These are phyloP conservation scores for Cladophialophora bantiana DNA, from an alignment of 2,329 filamentous ascomycete species.

Conservation along the genomic window DNA sequence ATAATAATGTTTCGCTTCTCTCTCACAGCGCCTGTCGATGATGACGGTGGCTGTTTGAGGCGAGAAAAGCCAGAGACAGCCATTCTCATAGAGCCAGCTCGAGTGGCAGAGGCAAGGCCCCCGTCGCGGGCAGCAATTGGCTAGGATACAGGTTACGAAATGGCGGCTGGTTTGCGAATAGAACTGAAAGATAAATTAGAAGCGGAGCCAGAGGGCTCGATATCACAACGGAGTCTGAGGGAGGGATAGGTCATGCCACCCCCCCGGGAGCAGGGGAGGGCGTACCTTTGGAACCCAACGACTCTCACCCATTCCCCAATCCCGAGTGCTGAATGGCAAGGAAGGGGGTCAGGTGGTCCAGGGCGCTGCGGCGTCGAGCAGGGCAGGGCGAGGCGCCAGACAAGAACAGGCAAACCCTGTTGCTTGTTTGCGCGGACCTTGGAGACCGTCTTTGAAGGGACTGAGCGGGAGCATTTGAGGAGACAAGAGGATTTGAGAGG, in stretches of 20 bases:
- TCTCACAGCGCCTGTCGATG: not conserved
- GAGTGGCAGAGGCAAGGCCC: not conserved
- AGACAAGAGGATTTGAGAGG: not conserved
- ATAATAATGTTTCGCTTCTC: not conserved
- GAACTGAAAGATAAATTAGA: not conserved
- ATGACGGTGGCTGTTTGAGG: not conserved
- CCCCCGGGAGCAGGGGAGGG: not conserved
- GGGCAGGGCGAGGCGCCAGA: not conserved
- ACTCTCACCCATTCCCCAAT: not conserved
- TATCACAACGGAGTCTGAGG: not conserved
- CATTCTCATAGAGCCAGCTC: not conserved
- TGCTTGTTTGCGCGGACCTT: not conserved
- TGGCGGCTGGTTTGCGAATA: conserved; percentile 1
- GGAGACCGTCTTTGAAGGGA: not conserved
- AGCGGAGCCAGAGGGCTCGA: not conserved
- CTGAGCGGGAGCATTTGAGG: not conserved
- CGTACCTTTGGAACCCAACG: not conserved
- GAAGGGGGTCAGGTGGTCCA: not conserved
- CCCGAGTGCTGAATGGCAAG: not conserved
- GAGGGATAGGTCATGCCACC: not conserved
- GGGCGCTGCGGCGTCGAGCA: not conserved
- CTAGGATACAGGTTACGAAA: not conserved
- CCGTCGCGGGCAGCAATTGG: not conserved
- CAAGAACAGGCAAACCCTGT: not conserved
- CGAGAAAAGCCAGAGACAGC: not conserved